Conservation (phyloP, 139 green algal genomes). For the Chlamydomonas incerta region DNA sequence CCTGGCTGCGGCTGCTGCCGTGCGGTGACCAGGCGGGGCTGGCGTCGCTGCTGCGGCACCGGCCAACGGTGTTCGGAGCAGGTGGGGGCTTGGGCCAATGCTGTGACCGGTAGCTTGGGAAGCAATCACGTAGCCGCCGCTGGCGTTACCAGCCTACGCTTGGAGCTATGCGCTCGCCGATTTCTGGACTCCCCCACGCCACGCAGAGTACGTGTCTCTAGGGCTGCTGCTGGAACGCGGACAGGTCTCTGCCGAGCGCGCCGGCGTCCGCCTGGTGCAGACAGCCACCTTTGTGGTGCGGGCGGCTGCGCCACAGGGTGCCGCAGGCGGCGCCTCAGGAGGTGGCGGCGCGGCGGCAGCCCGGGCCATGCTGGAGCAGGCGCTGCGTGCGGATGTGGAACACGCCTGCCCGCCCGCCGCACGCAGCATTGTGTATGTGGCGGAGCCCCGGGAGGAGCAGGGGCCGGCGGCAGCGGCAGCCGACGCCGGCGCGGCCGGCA, state of each 20-base stretch:
- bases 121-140: no score
- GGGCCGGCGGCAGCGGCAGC: background rate
- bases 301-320: background rate
- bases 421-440: conserved; percentile 62
- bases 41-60: conserved; percentile 62
- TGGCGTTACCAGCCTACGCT: no score
- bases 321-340: no score
- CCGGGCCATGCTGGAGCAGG: conserved; percentile 33
- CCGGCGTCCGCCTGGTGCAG: conserved; percentile 47
- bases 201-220: conserved; percentile 70
- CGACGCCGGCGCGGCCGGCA: no score
- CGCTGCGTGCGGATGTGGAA: conserved; percentile 10
- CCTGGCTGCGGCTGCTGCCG: conserved; percentile 93
- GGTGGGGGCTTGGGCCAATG: background rate
- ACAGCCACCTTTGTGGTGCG: conserved; percentile 61
- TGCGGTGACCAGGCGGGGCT: conserved; percentile 78
- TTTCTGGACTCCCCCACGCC: no score
- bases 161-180: no score
- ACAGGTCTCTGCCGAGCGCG: background rate
- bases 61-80: conserved; percentile 66
- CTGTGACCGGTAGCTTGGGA: background rate
- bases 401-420: conserved; percentile 54
- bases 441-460: background rate
- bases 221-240: conserved; percentile 39
- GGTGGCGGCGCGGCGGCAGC: background rate